These are phyloP conservation scores for Neurospora sp. DNA, from an alignment of 495 filamentous ascomycete genomes.

Conservation along the genomic window DNA sequence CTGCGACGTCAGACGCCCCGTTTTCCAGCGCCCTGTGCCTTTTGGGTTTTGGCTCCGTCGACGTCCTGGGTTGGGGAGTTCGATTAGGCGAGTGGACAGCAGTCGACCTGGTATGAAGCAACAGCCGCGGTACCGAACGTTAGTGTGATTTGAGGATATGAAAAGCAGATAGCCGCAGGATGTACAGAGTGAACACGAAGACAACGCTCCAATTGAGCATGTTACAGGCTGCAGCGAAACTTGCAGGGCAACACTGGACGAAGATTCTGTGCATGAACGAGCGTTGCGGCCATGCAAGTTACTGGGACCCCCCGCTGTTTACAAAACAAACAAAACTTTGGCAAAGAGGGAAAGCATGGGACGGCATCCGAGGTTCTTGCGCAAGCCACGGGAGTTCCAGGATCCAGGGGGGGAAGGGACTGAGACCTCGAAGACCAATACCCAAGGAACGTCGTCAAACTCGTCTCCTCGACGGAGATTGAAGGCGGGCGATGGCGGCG, in stretches of 20 bases:
- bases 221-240: neutral
- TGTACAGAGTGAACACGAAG: neutral
- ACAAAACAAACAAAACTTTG: neutral
- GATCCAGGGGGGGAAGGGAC: neutral
- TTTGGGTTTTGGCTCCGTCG: neutral
- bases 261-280: constrained; percentile 26
- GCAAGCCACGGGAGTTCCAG: neutral
- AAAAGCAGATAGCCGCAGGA: neutral
- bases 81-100: neutral
- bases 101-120: neutral
- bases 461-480: neutral
- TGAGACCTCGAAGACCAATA: neutral
- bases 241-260: constrained; percentile 8
- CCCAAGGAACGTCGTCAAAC: neutral
- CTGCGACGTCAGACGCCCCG: neutral
- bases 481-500: neutral
- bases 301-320: neutral
- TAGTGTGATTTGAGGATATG: neutral
- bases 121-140: neutral
- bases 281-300: constrained; percentile 5
- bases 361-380: neutral
- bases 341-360: neutral
- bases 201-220: too few relatives aligned
- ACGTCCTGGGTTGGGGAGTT: neutral
- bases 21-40: neutral